Conservation (phyloP, 2,329 filamentous ascomycete species). For the Verticillium nonalfalfae region DNA sequence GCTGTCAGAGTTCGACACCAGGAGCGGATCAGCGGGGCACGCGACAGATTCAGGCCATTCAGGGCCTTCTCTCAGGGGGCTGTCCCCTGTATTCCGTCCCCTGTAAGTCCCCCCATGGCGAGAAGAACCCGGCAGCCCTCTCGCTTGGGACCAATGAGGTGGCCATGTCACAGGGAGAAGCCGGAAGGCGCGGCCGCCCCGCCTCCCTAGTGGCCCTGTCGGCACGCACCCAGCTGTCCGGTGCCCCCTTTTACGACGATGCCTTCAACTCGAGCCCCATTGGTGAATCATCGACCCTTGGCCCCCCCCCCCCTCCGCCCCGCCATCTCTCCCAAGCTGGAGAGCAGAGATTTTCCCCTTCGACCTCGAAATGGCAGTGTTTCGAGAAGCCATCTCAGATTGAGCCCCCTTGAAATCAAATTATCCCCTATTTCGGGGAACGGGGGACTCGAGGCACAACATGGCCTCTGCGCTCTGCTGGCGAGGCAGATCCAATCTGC, state of each 20-base stretch:
- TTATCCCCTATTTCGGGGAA: neutral
- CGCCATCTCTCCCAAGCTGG: neutral
- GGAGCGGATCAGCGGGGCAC: neutral
- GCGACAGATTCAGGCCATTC: neutral
- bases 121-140: slow-evolving; percentile 1
- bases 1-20: neutral
- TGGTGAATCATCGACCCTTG: neutral
- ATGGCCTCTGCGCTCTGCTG: neutral
- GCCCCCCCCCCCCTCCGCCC: neutral
- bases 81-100: neutral
- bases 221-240: slow-evolving; percentile 2
- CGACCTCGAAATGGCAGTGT: neutral
- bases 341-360: neutral
- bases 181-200: slow-evolving; percentile 1
- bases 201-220: neutral
- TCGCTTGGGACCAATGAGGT: neutral
- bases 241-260: neutral
- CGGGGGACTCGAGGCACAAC: neutral
- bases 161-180: neutral
- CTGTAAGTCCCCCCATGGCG: neutral
- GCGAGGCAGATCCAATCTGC: neutral
- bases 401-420: neutral
- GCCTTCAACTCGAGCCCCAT: neutral
- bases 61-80: neutral
- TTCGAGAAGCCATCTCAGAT: neutral